Conservation (phyloP, 2,329 filamentous ascomycete genomes). For the Rhynchosporium agropyri region DNA sequence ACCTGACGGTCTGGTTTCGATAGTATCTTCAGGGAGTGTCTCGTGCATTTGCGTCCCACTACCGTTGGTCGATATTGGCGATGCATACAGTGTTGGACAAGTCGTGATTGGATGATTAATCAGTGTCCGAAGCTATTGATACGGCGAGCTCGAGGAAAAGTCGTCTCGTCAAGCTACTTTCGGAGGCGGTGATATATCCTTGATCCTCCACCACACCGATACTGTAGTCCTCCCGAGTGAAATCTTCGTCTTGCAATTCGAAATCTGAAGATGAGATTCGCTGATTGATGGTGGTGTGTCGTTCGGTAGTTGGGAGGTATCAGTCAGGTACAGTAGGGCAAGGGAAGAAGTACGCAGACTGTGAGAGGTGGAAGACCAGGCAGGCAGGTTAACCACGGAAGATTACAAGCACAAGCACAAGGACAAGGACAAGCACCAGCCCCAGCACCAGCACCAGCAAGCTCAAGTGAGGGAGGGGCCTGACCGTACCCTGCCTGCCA, state of each 20-base stretch:
- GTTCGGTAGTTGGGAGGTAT: not conserved
- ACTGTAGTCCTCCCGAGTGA: not conserved
- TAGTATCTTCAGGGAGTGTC: constrained; percentile 21
- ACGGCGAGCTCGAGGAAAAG: not conserved
- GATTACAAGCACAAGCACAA: not conserved
- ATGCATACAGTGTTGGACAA: constrained; percentile 24
- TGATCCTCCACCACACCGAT: not conserved
- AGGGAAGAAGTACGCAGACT: not conserved
- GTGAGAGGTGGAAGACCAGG: constrained; percentile 3
- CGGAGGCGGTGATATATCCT: not conserved
- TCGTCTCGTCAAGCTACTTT: not conserved
- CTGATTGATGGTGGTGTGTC: not conserved
- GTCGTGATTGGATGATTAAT: constrained; percentile 12
- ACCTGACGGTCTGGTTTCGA: constrained; percentile 29
- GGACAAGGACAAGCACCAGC: too few relatives aligned
- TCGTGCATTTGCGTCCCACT: constrained; percentile 39
- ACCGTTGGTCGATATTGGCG: constrained; percentile 18
- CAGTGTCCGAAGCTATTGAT: not conserved
- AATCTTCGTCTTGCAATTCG: not conserved
- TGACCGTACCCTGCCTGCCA: not conserved
- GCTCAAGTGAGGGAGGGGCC: not conserved
- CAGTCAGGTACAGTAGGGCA: not conserved
- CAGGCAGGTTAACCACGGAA: constrained; percentile 5
- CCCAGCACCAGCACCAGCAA: too few relatives aligned
- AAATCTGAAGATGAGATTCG: not conserved